These are phyloP conservation scores for Malbranchea cinnamomea DNA, from an alignment of 2,329 filamentous ascomycete genomes.

Conservation along the genomic window DNA sequence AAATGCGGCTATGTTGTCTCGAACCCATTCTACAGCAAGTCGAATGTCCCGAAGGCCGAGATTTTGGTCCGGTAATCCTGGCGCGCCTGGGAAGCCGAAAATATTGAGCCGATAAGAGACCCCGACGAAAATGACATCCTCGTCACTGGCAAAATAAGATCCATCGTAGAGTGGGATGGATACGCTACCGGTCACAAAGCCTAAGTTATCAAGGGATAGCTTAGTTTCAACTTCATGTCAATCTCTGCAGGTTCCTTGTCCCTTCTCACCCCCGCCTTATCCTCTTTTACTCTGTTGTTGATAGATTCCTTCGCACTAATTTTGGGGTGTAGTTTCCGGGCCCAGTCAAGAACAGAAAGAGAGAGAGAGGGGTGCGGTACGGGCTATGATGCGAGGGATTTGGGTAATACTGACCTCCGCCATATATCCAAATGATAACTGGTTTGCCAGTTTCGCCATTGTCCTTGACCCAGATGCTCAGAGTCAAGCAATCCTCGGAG, in stretches of 20 bases:
- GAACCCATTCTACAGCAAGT: conserved; percentile 26
- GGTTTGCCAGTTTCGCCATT: conserved; percentile 16
- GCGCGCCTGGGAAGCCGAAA: conserved; percentile 27
- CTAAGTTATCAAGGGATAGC: conserved; percentile 9
- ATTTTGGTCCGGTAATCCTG: conserved; percentile 30
- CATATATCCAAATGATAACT: conserved; percentile 29
- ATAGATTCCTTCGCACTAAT: too few species aligned
- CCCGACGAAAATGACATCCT: conserved; percentile 28
- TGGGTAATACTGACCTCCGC: conserved; percentile 19
- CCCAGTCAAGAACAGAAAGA: too few species aligned
- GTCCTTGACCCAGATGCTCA: conserved; percentile 20
- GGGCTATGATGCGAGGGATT: conserved; percentile 3
- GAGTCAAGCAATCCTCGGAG: conserved; percentile 22
- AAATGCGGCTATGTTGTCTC: conserved; percentile 26
- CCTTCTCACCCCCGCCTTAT: too few species aligned
- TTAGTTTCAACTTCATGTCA: too few species aligned
- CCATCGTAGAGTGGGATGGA: conserved; percentile 25
- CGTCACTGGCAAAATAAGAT: conserved; percentile 20
- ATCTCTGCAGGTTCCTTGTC: too few species aligned
- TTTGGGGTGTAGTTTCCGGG: too few species aligned
- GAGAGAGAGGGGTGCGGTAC: not conserved
- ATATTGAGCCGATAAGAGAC: conserved; percentile 31
- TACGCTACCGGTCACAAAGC: conserved; percentile 22
- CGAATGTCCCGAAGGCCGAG: conserved; percentile 35
- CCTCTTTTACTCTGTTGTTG: too few species aligned